These are phyloP conservation scores for Allodekkera sacchari DNA, from an alignment of 805 yeast genomes.

Conservation along the genomic window DNA sequence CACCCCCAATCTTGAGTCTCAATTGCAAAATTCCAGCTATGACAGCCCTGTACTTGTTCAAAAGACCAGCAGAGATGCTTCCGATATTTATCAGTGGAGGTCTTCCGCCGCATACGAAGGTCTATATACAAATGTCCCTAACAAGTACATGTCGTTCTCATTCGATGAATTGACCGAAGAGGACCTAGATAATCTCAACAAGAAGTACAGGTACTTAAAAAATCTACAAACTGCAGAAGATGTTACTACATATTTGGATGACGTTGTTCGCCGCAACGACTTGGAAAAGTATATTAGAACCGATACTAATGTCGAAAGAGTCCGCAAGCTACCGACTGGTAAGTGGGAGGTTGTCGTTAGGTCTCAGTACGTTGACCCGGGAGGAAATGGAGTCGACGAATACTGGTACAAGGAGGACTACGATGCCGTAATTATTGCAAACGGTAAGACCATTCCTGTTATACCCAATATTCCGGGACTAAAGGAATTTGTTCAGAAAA, in stretches of 20 bases:
- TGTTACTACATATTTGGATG: conserved; percentile 8
- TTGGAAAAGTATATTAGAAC: conserved; percentile 28
- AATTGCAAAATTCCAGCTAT: conserved; percentile 22
- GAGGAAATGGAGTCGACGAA: conserved; percentile 6
- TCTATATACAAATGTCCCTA: conserved; percentile 35
- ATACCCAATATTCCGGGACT: conserved; percentile 38
- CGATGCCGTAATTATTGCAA: conserved; percentile 56
- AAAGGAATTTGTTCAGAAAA: conserved; percentile 17
- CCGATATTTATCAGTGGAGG: conserved; percentile 26
- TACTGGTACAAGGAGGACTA: conserved; percentile 38
- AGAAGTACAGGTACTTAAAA: not conserved
- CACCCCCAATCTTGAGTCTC: conserved; percentile 3
- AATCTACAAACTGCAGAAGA: conserved; percentile 19
- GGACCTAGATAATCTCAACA: not conserved
- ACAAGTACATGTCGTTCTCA: conserved; percentile 31
- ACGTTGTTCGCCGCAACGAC: conserved; percentile 13
- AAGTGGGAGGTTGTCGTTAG: conserved; percentile 28
- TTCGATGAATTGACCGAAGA: conserved; percentile 13
- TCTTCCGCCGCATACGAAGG: conserved; percentile 30
- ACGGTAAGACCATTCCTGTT: conserved; percentile 55
- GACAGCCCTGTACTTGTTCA: conserved; percentile 24
- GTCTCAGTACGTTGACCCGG: conserved; percentile 4
- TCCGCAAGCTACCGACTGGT: conserved; percentile 19
- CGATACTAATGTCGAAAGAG: conserved; percentile 32
- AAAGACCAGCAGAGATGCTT: conserved; percentile 3